Evolutionary conservation across 805 yeast genomes (phyloP).

Genomic region (Saturnispora hagleri): DNA sequence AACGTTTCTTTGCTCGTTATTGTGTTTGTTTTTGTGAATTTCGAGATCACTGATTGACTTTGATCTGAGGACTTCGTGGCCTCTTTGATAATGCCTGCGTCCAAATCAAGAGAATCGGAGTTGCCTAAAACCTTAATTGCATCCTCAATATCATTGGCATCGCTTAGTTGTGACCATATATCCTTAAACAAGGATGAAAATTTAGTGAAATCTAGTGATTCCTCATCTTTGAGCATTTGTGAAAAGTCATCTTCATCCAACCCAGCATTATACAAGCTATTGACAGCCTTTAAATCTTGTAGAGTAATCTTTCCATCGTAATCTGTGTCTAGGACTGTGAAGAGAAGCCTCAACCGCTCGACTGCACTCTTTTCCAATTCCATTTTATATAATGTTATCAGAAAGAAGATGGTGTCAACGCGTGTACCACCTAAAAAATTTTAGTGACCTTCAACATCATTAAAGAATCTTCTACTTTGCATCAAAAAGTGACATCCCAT

Average conservation of each 20-base stretch:
- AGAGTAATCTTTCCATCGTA: slow-evolving; percentile 57
- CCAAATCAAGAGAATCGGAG: slow-evolving; percentile 29
- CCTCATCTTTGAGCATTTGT: slow-evolving; percentile 38
- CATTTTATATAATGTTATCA: not conserved
- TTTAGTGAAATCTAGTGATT: slow-evolving; percentile 49
- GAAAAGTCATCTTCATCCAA: slow-evolving; percentile 33
- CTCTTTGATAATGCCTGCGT: slow-evolving; percentile 24
- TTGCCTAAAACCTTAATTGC: slow-evolving; percentile 47
- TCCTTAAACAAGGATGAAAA: slow-evolving; percentile 56
- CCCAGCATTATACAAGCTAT: slow-evolving; percentile 43
- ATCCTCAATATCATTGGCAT: slow-evolving; percentile 42
- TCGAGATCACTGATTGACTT: slow-evolving; percentile 30
- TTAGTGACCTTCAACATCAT: not conserved
- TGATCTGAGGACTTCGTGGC: not conserved
- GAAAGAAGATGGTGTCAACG: not conserved
- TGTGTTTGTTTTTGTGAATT: slow-evolving; percentile 45
- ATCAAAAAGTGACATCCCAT: not conserved
- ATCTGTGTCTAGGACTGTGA: slow-evolving; percentile 73
- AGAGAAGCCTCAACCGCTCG: slow-evolving; percentile 44
- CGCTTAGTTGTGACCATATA: slow-evolving; percentile 40
- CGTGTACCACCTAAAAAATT: not conserved
- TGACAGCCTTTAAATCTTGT: slow-evolving; percentile 41
- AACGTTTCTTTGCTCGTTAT: slow-evolving; percentile 52
- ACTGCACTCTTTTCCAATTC: not conserved
- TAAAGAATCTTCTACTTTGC: not conserved